Conservation (phyloP, 1,284 basidiomycete genomes). For the Naganishia albida region DNA sequence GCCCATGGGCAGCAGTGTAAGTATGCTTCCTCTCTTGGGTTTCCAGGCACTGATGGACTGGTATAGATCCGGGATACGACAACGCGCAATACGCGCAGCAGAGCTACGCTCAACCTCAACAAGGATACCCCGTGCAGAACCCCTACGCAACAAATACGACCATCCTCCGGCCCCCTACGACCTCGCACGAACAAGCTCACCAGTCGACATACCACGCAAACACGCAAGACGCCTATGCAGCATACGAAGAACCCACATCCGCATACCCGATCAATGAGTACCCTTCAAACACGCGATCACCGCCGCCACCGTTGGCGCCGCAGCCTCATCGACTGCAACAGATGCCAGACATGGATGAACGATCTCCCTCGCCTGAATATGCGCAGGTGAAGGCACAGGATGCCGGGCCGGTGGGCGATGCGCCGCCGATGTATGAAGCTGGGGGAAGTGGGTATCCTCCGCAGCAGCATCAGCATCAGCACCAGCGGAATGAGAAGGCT, state of each 20-base stretch:
- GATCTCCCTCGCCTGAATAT: conserved; percentile 3
- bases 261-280: conserved; percentile 7
- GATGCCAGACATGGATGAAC: too few relatives aligned
- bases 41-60: background rate
- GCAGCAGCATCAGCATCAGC: background rate
- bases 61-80: conserved; percentile 12
- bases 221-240: conserved; percentile 21
- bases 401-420: conserved; percentile 10
- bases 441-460: conserved; percentile 14
- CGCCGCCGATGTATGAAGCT: conserved; percentile 20
- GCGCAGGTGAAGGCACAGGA: conserved; percentile 5
- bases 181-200: background rate
- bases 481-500: conserved; percentile 6
- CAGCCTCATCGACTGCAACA: conserved; percentile 11
- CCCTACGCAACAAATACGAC: conserved; percentile 8
- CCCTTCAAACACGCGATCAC: background rate
- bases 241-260: conserved; percentile 12
- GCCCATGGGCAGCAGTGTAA: background rate
- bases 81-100: conserved; percentile 18
- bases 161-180: background rate
- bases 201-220: background rate
- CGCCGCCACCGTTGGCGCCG: conserved; percentile 10
- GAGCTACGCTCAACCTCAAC: background rate
- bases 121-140: background rate
- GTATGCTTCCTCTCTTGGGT: background rate